Conservation (phyloP, 2,329 filamentous ascomycete species). For the Fusarium verrucosum region DNA sequence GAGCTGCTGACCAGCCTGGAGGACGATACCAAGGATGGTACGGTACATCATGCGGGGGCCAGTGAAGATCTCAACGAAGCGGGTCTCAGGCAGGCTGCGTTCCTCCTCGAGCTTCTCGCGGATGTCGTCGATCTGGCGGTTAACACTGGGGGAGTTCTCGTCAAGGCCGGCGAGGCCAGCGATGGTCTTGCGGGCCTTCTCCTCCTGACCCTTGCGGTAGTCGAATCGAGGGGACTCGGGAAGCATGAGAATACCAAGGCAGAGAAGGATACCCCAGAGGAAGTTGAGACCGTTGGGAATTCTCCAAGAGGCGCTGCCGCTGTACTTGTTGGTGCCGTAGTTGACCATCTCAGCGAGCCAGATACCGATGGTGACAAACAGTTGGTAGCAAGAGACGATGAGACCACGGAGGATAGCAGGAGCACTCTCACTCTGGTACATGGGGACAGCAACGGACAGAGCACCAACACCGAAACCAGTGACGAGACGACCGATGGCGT, state of each 20-base stretch:
- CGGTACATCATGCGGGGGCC: conserved; percentile 73
- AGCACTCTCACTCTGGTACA: conserved; percentile 75
- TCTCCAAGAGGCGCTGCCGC: conserved; percentile 66
- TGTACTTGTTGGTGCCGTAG: conserved; percentile 63
- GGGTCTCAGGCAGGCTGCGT: conserved; percentile 56
- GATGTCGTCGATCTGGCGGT: conserved; percentile 62
- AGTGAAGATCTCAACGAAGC: conserved; percentile 70
- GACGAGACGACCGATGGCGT: conserved; percentile 71
- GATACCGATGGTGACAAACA: conserved; percentile 76
- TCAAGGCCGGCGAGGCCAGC: conserved; percentile 57
- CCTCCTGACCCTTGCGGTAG: conserved; percentile 57
- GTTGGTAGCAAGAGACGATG: conserved; percentile 71
- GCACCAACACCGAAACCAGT: conserved; percentile 73
- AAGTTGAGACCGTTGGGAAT: conserved; percentile 68
- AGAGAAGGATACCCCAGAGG: conserved; percentile 63
- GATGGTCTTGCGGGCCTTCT: conserved; percentile 60
- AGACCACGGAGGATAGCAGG: conserved; percentile 71
- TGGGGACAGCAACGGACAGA: conserved; percentile 70
- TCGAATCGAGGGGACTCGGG: conserved; percentile 65
- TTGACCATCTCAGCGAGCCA: conserved; percentile 67
- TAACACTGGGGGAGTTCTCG: conserved; percentile 52
- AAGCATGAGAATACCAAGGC: conserved; percentile 60
- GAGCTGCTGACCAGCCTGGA: conserved; percentile 74
- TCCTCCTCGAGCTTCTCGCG: conserved; percentile 60
- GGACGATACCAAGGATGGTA: conserved; percentile 67